Evolutionary conservation across 2,329 filamentous ascomycete genomes (phyloP), one percentile per base, ranked within the genome.

Genomic region (Trichoderma arundinaceum): DNA sequence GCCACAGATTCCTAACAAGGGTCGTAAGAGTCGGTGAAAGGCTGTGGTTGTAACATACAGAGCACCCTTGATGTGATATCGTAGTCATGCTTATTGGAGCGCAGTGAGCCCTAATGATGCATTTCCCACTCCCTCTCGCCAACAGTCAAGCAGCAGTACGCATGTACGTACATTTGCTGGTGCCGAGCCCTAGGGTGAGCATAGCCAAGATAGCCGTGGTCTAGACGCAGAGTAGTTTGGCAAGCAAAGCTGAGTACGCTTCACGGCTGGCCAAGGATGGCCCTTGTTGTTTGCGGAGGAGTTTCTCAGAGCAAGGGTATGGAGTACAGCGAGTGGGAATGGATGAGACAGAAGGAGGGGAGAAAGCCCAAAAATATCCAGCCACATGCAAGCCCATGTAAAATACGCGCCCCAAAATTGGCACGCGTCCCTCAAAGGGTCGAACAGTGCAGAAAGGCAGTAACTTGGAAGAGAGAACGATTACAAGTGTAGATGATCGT

Each of bases 231-330:
- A 4, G 22, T 28, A 28, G n/a, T 44, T 51, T 17, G 57, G 17
- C 57, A 7, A n/a, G 17, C 15, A 35, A 49, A 46, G 53, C 53
- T 56, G 52, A 12, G 48, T 35, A 17, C 8, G 22, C 32, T 28
- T 52, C 49, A 19, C 15, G 38, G 35, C 7, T 28, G n/a, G 33
- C n/a, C 59, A 44, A 52, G 59, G 59, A 53, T 62, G 13, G 10
- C 59, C 59, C 59, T 62, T 32, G 48, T 44, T 10, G 15, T 22
- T 12, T 7, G 17, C 15, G 44, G 28, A 19, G 33, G 35, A 60
- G 39, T 52, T 19, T 12, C 35, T 38, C 5, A 17, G 56, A 22
- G 58, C 48, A 62, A 53, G 59, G 48, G 32, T 41, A 60, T 15
- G 13, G 52, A 38, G 35, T 15, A 32, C 22, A 28, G 4, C 17